Evolutionary conservation across 306 rosid species (phyloP), one percentile per base, ranked within the genome.

Genomic region (Heteromeles arbutifolia): DNA sequence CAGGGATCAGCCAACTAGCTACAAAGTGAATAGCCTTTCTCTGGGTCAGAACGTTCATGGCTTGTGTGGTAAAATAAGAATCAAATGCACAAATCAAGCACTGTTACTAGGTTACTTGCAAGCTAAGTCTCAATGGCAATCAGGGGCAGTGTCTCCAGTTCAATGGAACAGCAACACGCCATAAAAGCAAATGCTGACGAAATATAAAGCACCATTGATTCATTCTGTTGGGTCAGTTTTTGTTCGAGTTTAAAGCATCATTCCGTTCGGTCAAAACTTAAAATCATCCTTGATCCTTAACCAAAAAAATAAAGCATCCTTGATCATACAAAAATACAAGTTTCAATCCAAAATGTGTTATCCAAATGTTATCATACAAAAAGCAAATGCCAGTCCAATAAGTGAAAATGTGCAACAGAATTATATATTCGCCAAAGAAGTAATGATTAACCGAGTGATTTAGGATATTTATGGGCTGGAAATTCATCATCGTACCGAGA

Each of bases 401-500:
- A 37, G 43, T 37, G 11, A 37, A 37, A 37, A 37, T 6, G 43
- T 37, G 43, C 10, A 37, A 37, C 2, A 2, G 2, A 37, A 37
- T 1, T 37, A 37, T 37, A 37, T 37, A 37, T 1, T 37, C 41
- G 9, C 22, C 31, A 39, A 22, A 66, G 28, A 24, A 67, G 29
- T n/a, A n/a, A 39, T 37, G 41, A n/a, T 5, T 7, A 39, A 67
- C 18, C 21, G 6, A 22, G 6, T 15, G 4, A 9, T 48, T 17
- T 8, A 69, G 48, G 22, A 19, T 15, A 29, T 48, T 10, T 29
- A 70, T 21, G 44, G 29, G 19, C 59, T 45, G 65, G 48, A 59
- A 68, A 8, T 45, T 58, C 52, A 73, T 45, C 90, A 70, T 93
- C 41, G 8, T 8, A 93, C 98, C 91, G 90, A 83, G 43, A 87